Conservation (phyloP, 179 eudicot species). For the Nepenthes alata region DNA sequence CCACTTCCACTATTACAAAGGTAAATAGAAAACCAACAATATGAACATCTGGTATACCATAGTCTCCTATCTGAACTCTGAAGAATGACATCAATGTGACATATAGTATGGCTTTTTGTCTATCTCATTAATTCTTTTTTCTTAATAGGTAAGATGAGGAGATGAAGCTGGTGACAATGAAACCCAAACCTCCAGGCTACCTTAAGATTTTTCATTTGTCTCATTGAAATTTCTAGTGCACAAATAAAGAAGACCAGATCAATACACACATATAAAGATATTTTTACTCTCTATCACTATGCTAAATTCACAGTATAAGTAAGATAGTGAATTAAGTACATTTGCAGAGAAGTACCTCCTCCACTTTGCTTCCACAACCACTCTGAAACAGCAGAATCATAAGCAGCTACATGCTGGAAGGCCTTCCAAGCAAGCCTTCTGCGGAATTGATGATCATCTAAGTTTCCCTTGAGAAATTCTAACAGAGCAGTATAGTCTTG, state of each 20-base stretch:
- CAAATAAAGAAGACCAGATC: too few species aligned
- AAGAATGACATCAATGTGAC: too few species aligned
- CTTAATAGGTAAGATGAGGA: not conserved
- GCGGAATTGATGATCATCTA: conserved; percentile 52
- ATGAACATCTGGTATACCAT: not conserved
- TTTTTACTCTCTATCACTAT: too few species aligned
- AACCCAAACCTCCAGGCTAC: not conserved
- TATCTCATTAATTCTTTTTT: not conserved
- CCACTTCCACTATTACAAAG: not conserved
- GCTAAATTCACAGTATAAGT: not conserved
- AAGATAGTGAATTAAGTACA: not conserved
- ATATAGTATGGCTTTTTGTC: not conserved
- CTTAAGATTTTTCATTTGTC: too few species aligned
- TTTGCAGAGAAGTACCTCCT: conserved; percentile 40
- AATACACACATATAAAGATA: too few species aligned
- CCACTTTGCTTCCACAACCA: conserved; percentile 88
- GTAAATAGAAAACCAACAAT: not conserved
- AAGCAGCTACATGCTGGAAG: conserved; percentile 82
- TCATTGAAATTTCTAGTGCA: too few species aligned
- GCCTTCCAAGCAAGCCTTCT: conserved; percentile 93
- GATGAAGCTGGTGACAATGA: not conserved
- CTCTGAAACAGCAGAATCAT: conserved; percentile 96
- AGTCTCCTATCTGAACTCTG: not conserved
- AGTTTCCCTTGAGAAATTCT: conserved; percentile 40
- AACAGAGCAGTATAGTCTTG: conserved; percentile 63